A percentile compares a stretch with the other conserved stretches of the same genome.
These are phyloP conservation scores for Geranium incanum DNA, from an alignment of 441 rosid species.

Conservation along the genomic window DNA sequence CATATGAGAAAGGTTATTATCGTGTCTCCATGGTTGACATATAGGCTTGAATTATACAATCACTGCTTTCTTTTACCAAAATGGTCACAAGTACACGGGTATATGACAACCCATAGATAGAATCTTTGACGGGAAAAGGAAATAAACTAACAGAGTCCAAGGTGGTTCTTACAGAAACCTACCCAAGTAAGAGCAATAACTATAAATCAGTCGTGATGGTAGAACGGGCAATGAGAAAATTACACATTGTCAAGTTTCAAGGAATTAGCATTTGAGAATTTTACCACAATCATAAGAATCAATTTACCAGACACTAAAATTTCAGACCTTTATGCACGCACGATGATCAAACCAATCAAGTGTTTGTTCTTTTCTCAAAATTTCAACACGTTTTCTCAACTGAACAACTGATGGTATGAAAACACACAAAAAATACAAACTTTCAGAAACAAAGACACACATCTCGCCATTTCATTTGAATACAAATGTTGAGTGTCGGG, in stretches of 20 bases:
- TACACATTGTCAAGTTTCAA: background rate
- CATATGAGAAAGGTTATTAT: background rate
- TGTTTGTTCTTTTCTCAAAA: background rate
- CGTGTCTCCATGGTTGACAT: background rate
- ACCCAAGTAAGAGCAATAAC: background rate
- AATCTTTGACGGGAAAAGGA: background rate
- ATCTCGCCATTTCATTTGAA: slow-evolving; percentile 53
- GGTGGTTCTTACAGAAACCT: background rate
- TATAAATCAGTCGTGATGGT: background rate
- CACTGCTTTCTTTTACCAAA: background rate
- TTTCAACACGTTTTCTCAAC: background rate
- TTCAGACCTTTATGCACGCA: slow-evolving; percentile 1
- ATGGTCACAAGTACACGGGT: background rate
- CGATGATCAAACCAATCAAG: background rate
- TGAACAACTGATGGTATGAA: background rate
- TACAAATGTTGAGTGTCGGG: slow-evolving; percentile 67
- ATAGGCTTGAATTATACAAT: slow-evolving; percentile 1
- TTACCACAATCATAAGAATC: background rate
- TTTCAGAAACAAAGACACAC: slow-evolving; percentile 30
- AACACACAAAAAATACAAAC: background rate
- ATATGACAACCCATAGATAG: background rate
- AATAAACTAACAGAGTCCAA: background rate
- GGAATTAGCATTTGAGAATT: background rate
- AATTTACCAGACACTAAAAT: background rate
- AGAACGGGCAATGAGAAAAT: background rate